Base-by-base conservation (phyloP, 331 rosid species). In the Malus hybrid region DNA sequence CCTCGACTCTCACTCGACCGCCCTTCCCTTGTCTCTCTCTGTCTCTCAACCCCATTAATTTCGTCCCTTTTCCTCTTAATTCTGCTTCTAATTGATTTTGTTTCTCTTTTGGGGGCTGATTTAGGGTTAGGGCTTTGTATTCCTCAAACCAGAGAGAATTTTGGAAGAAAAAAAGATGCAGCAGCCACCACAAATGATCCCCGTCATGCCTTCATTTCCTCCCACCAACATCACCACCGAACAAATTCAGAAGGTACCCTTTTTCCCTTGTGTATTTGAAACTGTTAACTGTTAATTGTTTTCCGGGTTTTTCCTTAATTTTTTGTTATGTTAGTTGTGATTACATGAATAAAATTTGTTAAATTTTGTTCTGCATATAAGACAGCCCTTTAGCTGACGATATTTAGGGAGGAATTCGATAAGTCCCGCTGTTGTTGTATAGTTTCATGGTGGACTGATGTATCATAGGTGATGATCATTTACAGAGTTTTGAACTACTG, bases 201-300 rank as follows among this genome's bases (percentile, higher is more conserved):
- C 96, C 24, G 85, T 85, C 83, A 88, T 90, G 96, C 83, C 96
- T 75, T 84, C 93, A 4, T 88, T 88, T 76, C 88, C 93, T 10
- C 93, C 89, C 27, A 81, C 90, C 5, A 92, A 88, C 87, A 89
- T 95, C 81, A 92, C 98, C 76, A 90, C 99, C 8, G 99, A 95
- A 82, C 99, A 95, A 92, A 95, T 95, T 90, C 99, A 95, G 80
- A 92, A 87, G 91, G 99, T 87, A 82, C 9, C 55, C 52, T 50
- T 73, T 70, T 34, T 59, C 14, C 68, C 22, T 52, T 64, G 12
- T 67, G 70, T 29, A 27, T 39, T 70, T 76, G 20, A 39, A 39
- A 39, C 46, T 39, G 46, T 39, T 39, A 62, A 72, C 64, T 39
- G 60, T 83, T 66, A 15, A 3, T 50, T 62, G n/a, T 74, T 20